Percentiles rank a stretch among this genome's conserved stretches.
These are phyloP conservation scores for Monosporascus sp. DNA, from an alignment of 2,329 filamentous ascomycete species.

Conservation along the genomic window DNA sequence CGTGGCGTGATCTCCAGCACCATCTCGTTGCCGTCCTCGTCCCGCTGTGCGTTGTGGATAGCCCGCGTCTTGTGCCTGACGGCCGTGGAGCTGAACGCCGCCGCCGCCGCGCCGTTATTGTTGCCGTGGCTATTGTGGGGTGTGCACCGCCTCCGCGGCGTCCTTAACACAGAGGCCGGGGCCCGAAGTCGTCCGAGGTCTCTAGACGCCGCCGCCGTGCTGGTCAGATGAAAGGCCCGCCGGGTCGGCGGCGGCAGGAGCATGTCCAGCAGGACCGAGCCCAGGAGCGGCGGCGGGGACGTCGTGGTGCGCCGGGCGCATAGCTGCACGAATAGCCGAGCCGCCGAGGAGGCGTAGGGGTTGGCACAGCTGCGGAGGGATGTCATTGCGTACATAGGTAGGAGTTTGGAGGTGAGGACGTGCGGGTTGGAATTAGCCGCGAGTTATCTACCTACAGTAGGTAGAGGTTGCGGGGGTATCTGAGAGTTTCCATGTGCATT, in stretches of 20 bases:
- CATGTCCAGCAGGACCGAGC: slow-evolving; percentile 30
- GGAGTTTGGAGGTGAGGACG: neutral
- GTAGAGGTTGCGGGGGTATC: too few relatives aligned
- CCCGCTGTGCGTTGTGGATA: slow-evolving; percentile 66
- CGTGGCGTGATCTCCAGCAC: slow-evolving; percentile 75
- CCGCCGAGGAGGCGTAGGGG: slow-evolving; percentile 27
- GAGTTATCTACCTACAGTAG: too few relatives aligned
- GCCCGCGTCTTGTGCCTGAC: slow-evolving; percentile 38
- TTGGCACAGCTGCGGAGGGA: slow-evolving; percentile 30
- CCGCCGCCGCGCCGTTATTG: neutral
- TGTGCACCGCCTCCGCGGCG: too few relatives aligned
- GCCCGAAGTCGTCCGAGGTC: neutral
- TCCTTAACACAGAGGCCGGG: too few relatives aligned
- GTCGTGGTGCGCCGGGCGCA: slow-evolving; percentile 11
- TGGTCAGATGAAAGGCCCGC: slow-evolving; percentile 28
- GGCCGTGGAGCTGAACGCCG: slow-evolving; percentile 33
- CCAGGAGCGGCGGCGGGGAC: slow-evolving; percentile 13
- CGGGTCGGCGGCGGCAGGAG: slow-evolving; percentile 18
- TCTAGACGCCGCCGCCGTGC: neutral
- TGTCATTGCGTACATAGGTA: slow-evolving; percentile 3
- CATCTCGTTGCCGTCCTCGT: slow-evolving; percentile 83
- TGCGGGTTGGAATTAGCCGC: neutral
- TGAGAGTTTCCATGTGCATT: too few relatives aligned
- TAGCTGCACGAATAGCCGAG: slow-evolving; percentile 27
- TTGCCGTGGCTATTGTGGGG: neutral